Conservation (phyloP, 1,139 yeast species). For the Blastobotrys illinoisensis region DNA sequence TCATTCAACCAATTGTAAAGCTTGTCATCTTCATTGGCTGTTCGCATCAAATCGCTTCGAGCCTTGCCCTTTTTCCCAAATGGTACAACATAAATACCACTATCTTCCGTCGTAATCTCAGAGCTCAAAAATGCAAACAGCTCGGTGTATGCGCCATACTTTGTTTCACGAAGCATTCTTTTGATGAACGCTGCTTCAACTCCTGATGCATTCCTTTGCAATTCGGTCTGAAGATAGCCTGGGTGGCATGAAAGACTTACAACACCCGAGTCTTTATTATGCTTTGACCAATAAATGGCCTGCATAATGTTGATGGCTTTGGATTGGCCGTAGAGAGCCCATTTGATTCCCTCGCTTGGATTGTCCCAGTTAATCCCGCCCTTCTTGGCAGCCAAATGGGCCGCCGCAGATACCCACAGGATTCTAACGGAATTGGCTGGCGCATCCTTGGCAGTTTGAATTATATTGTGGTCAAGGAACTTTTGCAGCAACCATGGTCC, state of each 20-base stretch:
- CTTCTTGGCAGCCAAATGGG: constrained; percentile 23
- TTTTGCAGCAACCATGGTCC: constrained; percentile 49
- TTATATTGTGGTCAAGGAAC: constrained; percentile 41
- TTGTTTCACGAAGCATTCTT: background rate
- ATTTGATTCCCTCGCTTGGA: constrained; percentile 21
- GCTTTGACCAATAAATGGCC: constrained; percentile 37
- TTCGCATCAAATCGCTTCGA: constrained; percentile 24
- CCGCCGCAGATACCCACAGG: constrained; percentile 40
- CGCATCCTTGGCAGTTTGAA: constrained; percentile 29
- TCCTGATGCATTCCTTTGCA: constrained; percentile 31
- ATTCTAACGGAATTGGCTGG: constrained; percentile 30
- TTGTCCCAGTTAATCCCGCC: constrained; percentile 41
- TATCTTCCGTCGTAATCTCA: constrained; percentile 29
- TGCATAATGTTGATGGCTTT: constrained; percentile 43
- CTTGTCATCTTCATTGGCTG: constrained; percentile 28
- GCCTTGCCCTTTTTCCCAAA: constrained; percentile 25
- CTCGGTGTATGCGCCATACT: constrained; percentile 41
- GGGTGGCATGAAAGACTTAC: constrained; percentile 39
- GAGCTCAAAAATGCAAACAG: constrained; percentile 40
- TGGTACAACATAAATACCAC: constrained; percentile 35
- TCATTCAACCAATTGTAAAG: constrained; percentile 32
- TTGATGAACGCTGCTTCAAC: constrained; percentile 10
- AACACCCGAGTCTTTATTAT: constrained; percentile 24
- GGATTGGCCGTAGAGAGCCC: constrained; percentile 39
- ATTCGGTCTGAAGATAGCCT: constrained; percentile 41